A percentile compares a stretch with the other conserved stretches of the same genome.
phyloP scores from a whole-genome alignment of 2,329 filamentous ascomycete genomes.

The Fusarium pseudograminearum region DNA sequence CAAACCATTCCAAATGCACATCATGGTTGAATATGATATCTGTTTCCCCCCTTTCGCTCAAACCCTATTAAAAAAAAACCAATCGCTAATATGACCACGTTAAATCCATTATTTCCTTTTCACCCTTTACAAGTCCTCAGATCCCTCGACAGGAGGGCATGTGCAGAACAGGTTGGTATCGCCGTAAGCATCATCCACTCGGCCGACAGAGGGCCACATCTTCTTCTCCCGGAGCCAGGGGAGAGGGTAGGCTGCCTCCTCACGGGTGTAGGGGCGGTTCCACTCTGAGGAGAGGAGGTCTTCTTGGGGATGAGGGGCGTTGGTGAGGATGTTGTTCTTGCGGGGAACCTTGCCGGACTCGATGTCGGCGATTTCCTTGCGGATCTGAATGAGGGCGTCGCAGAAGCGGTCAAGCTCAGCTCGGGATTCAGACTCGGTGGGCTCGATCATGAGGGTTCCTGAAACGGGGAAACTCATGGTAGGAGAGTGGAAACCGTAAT shows the following conservation, averaged over 20 bases:
- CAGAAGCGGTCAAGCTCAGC: slow-evolving; percentile 94
- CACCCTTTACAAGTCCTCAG: slow-evolving; percentile 45
- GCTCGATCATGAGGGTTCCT: slow-evolving; percentile 98
- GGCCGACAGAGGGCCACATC: slow-evolving; percentile 92
- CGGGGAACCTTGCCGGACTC: slow-evolving; percentile 82
- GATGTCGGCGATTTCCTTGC: slow-evolving; percentile 85
- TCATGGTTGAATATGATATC: slow-evolving; percentile 46
- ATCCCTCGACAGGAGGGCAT: slow-evolving; percentile 84
- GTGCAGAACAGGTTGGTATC: slow-evolving; percentile 96
- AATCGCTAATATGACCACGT: slow-evolving; percentile 28
- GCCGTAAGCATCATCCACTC: slow-evolving; percentile 90
- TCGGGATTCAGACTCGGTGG: slow-evolving; percentile 92
- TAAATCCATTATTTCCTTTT: slow-evolving; percentile 28
- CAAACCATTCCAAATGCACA: slow-evolving; percentile 38
- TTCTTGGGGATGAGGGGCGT: slow-evolving; percentile 85
- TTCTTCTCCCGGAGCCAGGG: slow-evolving; percentile 91
- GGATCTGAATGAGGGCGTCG: slow-evolving; percentile 87
- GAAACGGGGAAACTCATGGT: slow-evolving; percentile 97
- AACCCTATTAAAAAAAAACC: slow-evolving; percentile 17
- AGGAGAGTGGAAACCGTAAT: slow-evolving; percentile 96
- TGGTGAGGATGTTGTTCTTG: slow-evolving; percentile 87
- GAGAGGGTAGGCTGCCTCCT: slow-evolving; percentile 88
- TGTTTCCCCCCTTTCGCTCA: slow-evolving; percentile 15
- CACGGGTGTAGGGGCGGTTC: slow-evolving; percentile 83
- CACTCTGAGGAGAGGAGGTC: slow-evolving; percentile 79